phyloP scores from a whole-genome alignment of 768 basidiomycete genomes.

The Pleurotus pulmonarius region DNA sequence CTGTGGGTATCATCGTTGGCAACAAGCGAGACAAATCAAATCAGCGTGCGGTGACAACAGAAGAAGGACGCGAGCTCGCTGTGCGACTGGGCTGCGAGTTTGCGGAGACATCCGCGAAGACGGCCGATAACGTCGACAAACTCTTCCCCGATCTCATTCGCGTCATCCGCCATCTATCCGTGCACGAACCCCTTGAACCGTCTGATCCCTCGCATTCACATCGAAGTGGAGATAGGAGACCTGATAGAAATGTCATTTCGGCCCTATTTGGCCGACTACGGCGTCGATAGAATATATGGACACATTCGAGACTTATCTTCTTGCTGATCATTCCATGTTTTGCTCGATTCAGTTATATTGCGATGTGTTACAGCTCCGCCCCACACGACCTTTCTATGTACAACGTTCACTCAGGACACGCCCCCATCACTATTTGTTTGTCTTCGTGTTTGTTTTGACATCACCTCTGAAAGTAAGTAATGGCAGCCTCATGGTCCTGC shows the following conservation, averaged over 20 bases:
- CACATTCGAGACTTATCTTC: not conserved
- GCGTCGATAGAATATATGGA: slow-evolving; percentile 7
- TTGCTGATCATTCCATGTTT: slow-evolving; percentile 9
- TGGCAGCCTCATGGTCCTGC: not conserved
- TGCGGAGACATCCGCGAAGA: slow-evolving; percentile 25
- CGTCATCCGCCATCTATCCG: slow-evolving; percentile 2
- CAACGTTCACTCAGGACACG: not conserved
- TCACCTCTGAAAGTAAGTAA: not conserved
- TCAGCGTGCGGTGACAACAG: slow-evolving; percentile 17
- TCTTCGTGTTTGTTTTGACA: not conserved
- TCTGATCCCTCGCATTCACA: not conserved
- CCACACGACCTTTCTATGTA: slow-evolving; percentile 4
- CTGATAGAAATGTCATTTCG: slow-evolving; percentile 8
- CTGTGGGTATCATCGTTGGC: slow-evolving; percentile 21
- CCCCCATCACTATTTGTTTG: slow-evolving; percentile 3
- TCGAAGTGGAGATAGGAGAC: slow-evolving; percentile 9
- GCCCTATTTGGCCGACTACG: slow-evolving; percentile 8
- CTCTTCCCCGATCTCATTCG: slow-evolving; percentile 3
- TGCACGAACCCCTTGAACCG: not conserved
- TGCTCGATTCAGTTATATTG: slow-evolving; percentile 8
- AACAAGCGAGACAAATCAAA: slow-evolving; percentile 21
- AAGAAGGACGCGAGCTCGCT: slow-evolving; percentile 22
- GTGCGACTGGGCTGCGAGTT: slow-evolving; percentile 22
- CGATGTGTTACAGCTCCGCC: slow-evolving; percentile 7
- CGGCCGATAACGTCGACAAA: slow-evolving; percentile 20